Evolutionary conservation across 768 basidiomycete genomes (phyloP), one percentile per base, ranked within the genome.

Genomic region (Roridomyces roridus): DNA sequence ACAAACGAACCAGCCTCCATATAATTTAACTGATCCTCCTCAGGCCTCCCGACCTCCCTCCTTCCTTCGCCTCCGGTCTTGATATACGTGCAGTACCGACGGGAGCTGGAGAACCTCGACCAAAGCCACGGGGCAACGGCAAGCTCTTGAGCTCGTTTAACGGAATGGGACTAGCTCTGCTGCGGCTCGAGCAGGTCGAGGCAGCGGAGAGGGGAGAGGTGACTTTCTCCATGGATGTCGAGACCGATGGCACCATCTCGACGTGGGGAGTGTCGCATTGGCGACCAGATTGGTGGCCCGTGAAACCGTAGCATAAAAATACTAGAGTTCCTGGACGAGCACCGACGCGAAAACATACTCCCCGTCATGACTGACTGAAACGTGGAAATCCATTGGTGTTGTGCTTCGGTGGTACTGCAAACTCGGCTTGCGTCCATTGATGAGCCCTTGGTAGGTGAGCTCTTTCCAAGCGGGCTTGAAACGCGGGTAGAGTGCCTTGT

Each of bases 311-410:
- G 41, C 64, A 58, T 52, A 61, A 66, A n/a, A 49, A 46, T 39
- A 43, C 5, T 31, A 12, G 20, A 46, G 48, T 45, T 45, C 69
- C 72, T 92, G 88, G 28, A 84, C 80, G 23, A 89, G 56, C 24
- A 94, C 91, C 17, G 83, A 82, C 14, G 89, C 80, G 51, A 87
- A 77, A 14, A 91, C 78, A 67, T 92, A 89, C 37, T 90, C 88
- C 11, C 88, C 89, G 63, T 94, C 93, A 61, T 94, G 93, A 64
- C 89, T 92, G 39, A 91, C 83, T 40, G 89, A 92, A 23, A 85
- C 80, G 64, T 92, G 87, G 17, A 91, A 69, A 8, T 54, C 64
- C 15, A 78, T 79, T 24, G 26, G 26, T 74, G 51, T 50, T 67
- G 59, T 41, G 41, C 11, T 43, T 45, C 21, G 4, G 29, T 68